Base-by-base conservation (phyloP, 2,329 filamentous ascomycete genomes). In the Hypoxylon sp. region DNA sequence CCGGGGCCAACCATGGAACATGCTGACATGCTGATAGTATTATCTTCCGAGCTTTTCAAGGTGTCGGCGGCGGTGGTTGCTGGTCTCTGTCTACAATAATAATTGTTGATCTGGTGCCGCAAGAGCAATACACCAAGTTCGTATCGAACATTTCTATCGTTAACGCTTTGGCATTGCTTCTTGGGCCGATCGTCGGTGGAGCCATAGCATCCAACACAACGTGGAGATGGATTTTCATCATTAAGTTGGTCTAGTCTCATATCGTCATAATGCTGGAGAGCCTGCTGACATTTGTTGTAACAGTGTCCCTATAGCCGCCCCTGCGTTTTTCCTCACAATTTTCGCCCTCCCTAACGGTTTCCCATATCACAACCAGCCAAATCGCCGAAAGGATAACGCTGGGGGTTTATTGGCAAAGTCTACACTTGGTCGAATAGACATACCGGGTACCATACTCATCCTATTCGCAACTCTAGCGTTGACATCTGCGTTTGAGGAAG, bases 191-290 rank as follows among this genome's bases (percentile, higher is more conserved):
- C 3, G 19, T 75, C n/a, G 73, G 73, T 5, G 73, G 73, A 5
- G 72, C 67, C 1, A 74, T 75, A 56, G 32, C 59, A 10, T 53
- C 67, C 0, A 27, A 61, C 17, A 69, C 64, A 8, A 70, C 37
- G 2, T 75, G 73, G 73, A 71, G 73, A 62, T 75, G 73, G 73
- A 73, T 75, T 13, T 75, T 75, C 47, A 67, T 73, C 31, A 70
- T 75, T 32, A 74, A 75, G 73, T 74, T 44, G 17, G 57, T 17
- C 53, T 15, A 47, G 17, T 42, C n/a, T 7, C 37, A 17, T 15
- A 37, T 37, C 35, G 2, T 13, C 17, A 8, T 10, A 1, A 15
- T 15, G 24, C n/a, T n/a, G 10, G 1, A 1, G 2, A 51, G 6
- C 3, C 15, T 50, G 1, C n/a, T 58, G 24, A 61, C 7, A 32